These are phyloP conservation scores for Leishmania braziliensis DNA, from an alignment of 208 protist genomes.

Conservation along the genomic window DNA sequence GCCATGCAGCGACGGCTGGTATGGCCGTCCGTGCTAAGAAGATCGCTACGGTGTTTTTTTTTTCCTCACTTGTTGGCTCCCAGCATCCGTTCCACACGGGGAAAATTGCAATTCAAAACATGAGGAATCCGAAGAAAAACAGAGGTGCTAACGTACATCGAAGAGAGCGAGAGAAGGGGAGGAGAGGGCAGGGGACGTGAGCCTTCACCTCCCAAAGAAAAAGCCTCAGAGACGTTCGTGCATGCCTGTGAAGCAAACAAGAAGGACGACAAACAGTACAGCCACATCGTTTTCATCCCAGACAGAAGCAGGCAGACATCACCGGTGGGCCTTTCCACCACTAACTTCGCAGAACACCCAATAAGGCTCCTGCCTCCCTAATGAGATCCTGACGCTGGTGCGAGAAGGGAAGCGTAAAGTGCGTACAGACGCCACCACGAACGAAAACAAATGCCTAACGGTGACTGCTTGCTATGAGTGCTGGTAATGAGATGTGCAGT, in stretches of 20 bases:
- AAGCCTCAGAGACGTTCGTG: neutral
- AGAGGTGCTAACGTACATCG: slow-evolving; percentile 5
- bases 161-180: neutral
- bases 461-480: slow-evolving; percentile 45
- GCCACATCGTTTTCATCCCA: neutral
- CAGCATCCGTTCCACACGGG: neutral
- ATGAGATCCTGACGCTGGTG: neutral
- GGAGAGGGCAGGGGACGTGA: too few relatives aligned
- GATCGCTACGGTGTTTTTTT: neutral
- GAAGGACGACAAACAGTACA: too few relatives aligned
- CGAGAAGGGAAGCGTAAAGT: neutral
- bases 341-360: neutral
- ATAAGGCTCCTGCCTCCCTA: neutral
- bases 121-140: neutral
- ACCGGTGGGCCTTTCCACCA: neutral
- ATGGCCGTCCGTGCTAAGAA: neutral
- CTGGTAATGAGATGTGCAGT: slow-evolving; percentile 64
- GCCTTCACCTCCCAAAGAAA: too few relatives aligned
- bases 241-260: neutral
- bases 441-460: neutral
- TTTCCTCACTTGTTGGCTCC: neutral
- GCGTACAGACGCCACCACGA: neutral
- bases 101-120: neutral
- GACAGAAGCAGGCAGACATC: neutral
- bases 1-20: neutral